Base-by-base conservation (phyloP, 805 yeast genomes). In the Candida khao-thaluensis region DNA sequence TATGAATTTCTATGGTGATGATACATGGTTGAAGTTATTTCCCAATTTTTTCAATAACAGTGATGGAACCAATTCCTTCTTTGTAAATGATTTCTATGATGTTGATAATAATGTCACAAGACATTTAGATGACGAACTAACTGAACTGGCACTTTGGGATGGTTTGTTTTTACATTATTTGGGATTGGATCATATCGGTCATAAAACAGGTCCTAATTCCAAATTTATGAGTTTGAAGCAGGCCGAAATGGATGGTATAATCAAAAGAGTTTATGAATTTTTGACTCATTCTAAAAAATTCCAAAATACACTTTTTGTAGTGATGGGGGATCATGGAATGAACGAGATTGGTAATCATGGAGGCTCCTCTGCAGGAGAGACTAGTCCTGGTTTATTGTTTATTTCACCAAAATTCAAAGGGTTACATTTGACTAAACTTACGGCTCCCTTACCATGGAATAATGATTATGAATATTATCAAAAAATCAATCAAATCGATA, bases 161-260 rank as follows among this genome's bases (percentile, higher is more conserved):
- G 83, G 81, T 4, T 64, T 93, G 45, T 82, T 93, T 27, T 64
- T 93, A 26, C 99, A 93, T 58, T 93, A 91, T 53, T 65, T 93
- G 14, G 99, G 99, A 0, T 67, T 93, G 20, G 99, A 93, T 57
- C 99, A 93, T 57, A 93, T 93, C 52, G 99, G 99, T 2, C 99
- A 93, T 59, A 91, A 89, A 57, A 95, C 95, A 31, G 99, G 99
- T 0, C 91, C 99, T 0, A 52, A 64, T 5, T 87, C 96, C 8
- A 62, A 75, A 0, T 81, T 79, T 49, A 93, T 93, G 99, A 77
- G 80, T 7, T 69, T 64, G 0, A 93, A 93, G 53, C 97, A 89
- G 45, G 42, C 38, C 4, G 99, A 93, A 58, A 87, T 93, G 96
- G 97, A 93, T 56, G 48, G 42, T 0, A 74, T 93, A 1, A 63